Evolutionary conservation across 164 flowering plant species (phyloP), one percentile per base, ranked within the genome.

Genomic region (Umbellularia californica): DNA sequence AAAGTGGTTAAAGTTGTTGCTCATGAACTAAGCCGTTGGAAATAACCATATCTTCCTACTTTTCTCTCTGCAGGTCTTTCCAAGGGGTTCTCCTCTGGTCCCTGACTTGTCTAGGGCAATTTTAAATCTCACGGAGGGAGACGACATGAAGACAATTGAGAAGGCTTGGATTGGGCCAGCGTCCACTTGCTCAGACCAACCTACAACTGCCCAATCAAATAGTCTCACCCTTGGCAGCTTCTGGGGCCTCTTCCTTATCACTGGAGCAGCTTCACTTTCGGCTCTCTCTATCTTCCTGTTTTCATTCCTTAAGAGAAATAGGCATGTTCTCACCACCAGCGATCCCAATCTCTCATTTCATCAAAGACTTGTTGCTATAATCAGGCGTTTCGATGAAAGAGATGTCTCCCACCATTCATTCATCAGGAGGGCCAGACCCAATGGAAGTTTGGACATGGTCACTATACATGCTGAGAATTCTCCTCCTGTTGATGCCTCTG

Each of bases 41-140:
- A 64, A 24, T 2, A 24, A 64, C 24, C 5, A 7, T 22, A 7
- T 64, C 25, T 0, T 24, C 22, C 27, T 64, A 64, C 24, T 64
- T 70, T 60, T 19, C 55, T n/a, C 13, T 66, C 74, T 75, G 3
- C 75, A 89, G 92, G 90, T 70, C 23, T 86, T 89, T 65, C 92
- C 88, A 1, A 81, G n/a, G 68, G 82, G 78, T 3, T 74, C 82
- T 23, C 80, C 80, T 69, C 70, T 77, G 5, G 76, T 77, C 58
- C 60, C 82, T 19, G 82, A 74, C 64, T 47, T 80, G 62, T 80
- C 82, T 10, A 23, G 68, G 33, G 82, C 80, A 4, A 58, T 80
- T 22, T 58, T 80, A 33, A 75, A 67, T 9, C 28, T 77, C 1
- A 77, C 67, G 24, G 77, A 80, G 11, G 76, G 71, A 62, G 41